phyloP scores from a whole-genome alignment of 345 rosid genomes.

The Citrus sp. region DNA sequence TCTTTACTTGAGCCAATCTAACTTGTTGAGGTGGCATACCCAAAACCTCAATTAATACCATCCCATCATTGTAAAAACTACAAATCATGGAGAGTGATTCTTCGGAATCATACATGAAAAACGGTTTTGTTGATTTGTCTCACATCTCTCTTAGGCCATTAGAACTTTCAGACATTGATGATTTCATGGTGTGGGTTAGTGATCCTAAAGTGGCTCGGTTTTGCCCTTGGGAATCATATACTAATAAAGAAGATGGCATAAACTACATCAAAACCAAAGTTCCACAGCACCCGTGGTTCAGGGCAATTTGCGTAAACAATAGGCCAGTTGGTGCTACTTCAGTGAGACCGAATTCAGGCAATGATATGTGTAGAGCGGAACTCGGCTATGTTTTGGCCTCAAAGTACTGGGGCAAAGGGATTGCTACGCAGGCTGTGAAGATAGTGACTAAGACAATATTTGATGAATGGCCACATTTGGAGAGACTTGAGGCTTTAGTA shows the following conservation, averaged over 20 bases:
- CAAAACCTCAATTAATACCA: not conserved
- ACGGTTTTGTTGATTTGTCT: not conserved
- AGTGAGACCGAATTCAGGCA: conserved; percentile 37
- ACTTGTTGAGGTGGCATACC: not conserved
- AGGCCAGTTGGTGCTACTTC: conserved; percentile 54
- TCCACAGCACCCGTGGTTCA: conserved; percentile 57
- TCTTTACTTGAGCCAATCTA: not conserved
- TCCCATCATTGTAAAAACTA: not conserved
- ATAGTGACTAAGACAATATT: conserved; percentile 39
- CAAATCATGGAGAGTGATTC: conserved; percentile 21
- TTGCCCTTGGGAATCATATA: conserved; percentile 55
- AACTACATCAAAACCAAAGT: conserved; percentile 29
- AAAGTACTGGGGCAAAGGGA: conserved; percentile 59
- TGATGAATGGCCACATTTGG: conserved; percentile 44
- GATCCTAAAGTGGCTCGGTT: conserved; percentile 47
- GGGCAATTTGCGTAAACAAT: conserved; percentile 56
- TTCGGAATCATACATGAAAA: not conserved
- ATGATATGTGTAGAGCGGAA: conserved; percentile 45
- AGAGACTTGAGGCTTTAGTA: conserved; percentile 65
- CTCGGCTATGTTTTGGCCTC: conserved; percentile 51
- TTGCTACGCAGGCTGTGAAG: conserved; percentile 51
- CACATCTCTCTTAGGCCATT: conserved; percentile 39
- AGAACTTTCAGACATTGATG: conserved; percentile 45
- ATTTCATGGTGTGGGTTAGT: conserved; percentile 65
- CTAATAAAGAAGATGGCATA: conserved; percentile 39